phyloP scores from a whole-genome alignment of 345 rosid species.

The Lepidium africanum region DNA sequence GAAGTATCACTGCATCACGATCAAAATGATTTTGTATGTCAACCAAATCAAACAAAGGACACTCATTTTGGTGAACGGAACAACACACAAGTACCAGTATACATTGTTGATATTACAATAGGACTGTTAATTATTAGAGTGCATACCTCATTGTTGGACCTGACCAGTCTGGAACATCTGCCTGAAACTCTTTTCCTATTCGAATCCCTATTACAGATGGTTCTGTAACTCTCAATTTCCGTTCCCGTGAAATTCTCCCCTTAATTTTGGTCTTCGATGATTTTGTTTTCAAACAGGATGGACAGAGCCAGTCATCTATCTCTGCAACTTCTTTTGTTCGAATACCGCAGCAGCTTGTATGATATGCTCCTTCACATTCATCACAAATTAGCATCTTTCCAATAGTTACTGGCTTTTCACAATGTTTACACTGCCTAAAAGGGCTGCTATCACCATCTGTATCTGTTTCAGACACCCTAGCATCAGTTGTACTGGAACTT shows the following conservation, averaged over 20 bases:
- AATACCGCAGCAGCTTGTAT: slow-evolving; percentile 62
- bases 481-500: slow-evolving; percentile 41
- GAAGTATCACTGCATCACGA: slow-evolving; percentile 49
- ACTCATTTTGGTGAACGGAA: slow-evolving; percentile 7
- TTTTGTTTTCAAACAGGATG: slow-evolving; percentile 57
- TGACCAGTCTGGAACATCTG: slow-evolving; percentile 77
- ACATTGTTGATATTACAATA: not conserved
- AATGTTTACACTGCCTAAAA: slow-evolving; percentile 54
- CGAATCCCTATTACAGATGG: slow-evolving; percentile 47
- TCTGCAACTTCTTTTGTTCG: slow-evolving; percentile 39
- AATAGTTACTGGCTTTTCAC: slow-evolving; percentile 40
- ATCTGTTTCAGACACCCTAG: slow-evolving; percentile 28
- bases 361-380: slow-evolving; percentile 78
- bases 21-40: slow-evolving; percentile 7
- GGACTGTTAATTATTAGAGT: slow-evolving; percentile 3
- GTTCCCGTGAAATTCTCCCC: slow-evolving; percentile 27
- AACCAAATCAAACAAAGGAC: slow-evolving; percentile 2
- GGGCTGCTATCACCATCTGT: slow-evolving; percentile 26
- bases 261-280: slow-evolving; percentile 32
- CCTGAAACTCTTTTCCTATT: slow-evolving; percentile 85
- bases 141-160: slow-evolving; percentile 59
- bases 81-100: not conserved
- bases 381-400: slow-evolving; percentile 76
- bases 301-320: slow-evolving; percentile 74
- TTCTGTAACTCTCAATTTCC: slow-evolving; percentile 41